Conservation (phyloP, 495 filamentous ascomycete species). For the Elaphomyces granulatus region DNA sequence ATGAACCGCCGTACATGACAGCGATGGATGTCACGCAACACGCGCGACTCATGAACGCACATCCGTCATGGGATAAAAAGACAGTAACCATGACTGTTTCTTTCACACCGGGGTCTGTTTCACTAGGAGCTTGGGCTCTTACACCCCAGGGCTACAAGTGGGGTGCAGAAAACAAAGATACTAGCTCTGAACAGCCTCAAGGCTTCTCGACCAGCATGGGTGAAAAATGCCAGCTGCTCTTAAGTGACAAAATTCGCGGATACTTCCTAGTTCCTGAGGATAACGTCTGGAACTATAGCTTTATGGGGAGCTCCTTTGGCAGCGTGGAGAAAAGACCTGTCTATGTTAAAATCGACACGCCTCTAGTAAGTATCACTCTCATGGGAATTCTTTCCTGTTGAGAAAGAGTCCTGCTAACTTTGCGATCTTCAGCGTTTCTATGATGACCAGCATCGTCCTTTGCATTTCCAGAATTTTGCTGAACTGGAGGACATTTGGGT, state of each 20-base stretch:
- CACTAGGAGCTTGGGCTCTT: constrained; percentile 80
- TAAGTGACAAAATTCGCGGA: constrained; percentile 83
- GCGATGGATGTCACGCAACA: constrained; percentile 90
- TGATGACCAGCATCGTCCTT: constrained; percentile 76
- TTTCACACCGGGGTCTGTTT: constrained; percentile 97
- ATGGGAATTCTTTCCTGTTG: not conserved
- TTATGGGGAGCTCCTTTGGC: constrained; percentile 83
- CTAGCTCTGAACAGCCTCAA: constrained; percentile 75
- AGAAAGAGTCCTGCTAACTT: not conserved
- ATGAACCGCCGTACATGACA: constrained; percentile 92
- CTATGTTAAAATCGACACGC: constrained; percentile 87
- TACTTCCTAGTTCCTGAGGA: constrained; percentile 93
- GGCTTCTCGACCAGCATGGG: constrained; percentile 90
- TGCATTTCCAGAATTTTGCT: constrained; percentile 91
- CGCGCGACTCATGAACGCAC: constrained; percentile 69
- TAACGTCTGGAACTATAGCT: constrained; percentile 93
- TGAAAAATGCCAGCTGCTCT: constrained; percentile 83
- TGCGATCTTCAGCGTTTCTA: constrained; percentile 55
- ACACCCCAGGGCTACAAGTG: constrained; percentile 91
- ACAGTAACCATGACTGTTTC: constrained; percentile 92
- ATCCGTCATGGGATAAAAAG: constrained; percentile 83
- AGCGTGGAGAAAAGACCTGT: constrained; percentile 79
- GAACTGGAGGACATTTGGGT: constrained; percentile 86
- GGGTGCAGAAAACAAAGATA: constrained; percentile 93
- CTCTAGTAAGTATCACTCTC: constrained; percentile 24